Base-by-base conservation (phyloP, 805 yeast species). In the Phaffomyces opuntiae region DNA sequence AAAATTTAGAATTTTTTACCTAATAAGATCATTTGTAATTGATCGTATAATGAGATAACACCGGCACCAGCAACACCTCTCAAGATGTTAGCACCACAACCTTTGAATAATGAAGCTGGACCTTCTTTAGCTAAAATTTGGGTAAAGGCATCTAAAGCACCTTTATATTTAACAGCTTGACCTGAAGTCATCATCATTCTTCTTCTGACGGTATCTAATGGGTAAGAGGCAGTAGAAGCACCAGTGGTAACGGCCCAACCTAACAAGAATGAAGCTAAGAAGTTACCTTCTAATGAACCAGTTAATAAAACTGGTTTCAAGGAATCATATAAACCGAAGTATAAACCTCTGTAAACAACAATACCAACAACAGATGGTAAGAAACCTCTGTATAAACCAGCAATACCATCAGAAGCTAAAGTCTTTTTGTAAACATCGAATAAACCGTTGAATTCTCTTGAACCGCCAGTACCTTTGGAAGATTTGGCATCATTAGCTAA, bases 61-160 rank as follows among this genome's bases (percentile, higher is more conserved):
- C 96, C 96, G 69, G 97, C 97, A 83, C 96, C 96, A 74, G 97
- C 97, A 70, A 89, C 96, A 87, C 96, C 96, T 85, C 97, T 89
- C 75, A 89, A 81, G 82, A 89, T 89, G 93, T 89, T 89, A 74
- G 97, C 96, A 83, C 91, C 96, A 76, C 96, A 89, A 80, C 97
- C 97, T 83, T 87, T 90, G 91, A 89, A 89, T 75, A 89, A 80
- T 64, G 97, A 87, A 52, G 68, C 65, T 64, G 86, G 73, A 87
- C 97, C 97, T 77, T 90, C 96, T 69, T 91, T 87, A 61, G 95
- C 95, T 62, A 90, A 90, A 70, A 89, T 87, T 78, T 88, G 74
- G 63, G 69, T 75, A 87, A 86, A 83, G 74, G 93, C 87, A 73
- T 90, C 96, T 70, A 87, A 78, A 62, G 96, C 95, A 78, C 95